Evolutionary conservation across 768 basidiomycete species (phyloP).

Genomic region (Psilocybe tampanensis): DNA sequence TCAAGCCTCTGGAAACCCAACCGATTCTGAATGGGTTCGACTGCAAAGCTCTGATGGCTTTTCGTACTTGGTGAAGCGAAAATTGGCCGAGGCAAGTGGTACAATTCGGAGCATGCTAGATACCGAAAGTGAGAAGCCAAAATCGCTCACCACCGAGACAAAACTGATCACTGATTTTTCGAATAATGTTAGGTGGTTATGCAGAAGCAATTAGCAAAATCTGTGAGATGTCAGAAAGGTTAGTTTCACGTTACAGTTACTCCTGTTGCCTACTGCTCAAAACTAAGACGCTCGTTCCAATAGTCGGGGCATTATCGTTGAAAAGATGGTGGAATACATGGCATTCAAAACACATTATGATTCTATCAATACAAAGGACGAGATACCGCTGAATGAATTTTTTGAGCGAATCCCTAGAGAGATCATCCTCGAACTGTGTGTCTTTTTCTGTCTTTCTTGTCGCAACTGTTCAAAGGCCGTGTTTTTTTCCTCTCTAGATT

Average conservation of each 20-base stretch:
- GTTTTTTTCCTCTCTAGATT: conserved; percentile 40
- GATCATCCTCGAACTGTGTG: conserved; percentile 87
- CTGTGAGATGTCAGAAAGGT: conserved; percentile 76
- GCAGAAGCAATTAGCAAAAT: conserved; percentile 73
- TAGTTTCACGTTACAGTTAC: conserved; percentile 24
- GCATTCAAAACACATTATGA: conserved; percentile 82
- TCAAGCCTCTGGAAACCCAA: not conserved
- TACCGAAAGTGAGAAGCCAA: conserved; percentile 64
- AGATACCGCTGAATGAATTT: conserved; percentile 76
- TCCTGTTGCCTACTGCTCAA: not conserved
- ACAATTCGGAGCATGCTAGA: conserved; percentile 84
- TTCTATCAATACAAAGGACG: conserved; percentile 69
- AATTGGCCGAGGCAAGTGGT: conserved; percentile 75
- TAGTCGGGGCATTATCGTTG: conserved; percentile 75
- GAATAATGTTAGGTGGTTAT: conserved; percentile 72
- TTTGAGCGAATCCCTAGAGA: conserved; percentile 84
- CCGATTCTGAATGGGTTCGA: conserved; percentile 61
- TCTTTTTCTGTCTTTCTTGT: conserved; percentile 17
- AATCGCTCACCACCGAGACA: not conserved
- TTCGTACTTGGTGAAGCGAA: conserved; percentile 76
- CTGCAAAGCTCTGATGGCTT: conserved; percentile 80
- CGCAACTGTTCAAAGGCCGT: not conserved
- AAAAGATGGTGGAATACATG: conserved; percentile 91
- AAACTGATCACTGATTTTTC: not conserved
- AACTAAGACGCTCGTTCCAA: conserved; percentile 19